phyloP scores from a whole-genome alignment of 2,329 filamentous ascomycete genomes.

The Blastomyces gilchristii region DNA sequence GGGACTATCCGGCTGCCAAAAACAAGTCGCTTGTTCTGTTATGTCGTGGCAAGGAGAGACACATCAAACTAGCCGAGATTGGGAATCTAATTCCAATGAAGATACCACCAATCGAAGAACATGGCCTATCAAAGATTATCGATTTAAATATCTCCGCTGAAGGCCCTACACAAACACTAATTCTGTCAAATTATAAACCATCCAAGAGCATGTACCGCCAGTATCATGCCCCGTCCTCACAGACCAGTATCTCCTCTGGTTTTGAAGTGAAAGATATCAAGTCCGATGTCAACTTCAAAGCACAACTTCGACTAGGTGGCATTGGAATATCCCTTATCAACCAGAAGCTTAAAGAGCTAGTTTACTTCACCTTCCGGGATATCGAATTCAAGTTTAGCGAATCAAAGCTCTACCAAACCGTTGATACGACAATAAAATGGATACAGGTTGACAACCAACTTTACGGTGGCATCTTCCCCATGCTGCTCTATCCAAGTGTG shows the following conservation, averaged over 20 bases:
- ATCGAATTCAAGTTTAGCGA: constrained; percentile 86
- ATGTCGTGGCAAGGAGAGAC: constrained; percentile 68
- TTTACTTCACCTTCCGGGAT: constrained; percentile 86
- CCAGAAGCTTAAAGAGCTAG: constrained; percentile 77
- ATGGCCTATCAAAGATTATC: constrained; percentile 67
- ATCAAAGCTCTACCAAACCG: constrained; percentile 84
- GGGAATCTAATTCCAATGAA: constrained; percentile 94
- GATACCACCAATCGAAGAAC: constrained; percentile 55
- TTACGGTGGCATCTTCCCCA: constrained; percentile 95
- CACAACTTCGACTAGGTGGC: constrained; percentile 77
- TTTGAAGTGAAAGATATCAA: constrained; percentile 94
- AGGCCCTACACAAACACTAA: constrained; percentile 87
- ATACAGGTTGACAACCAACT: constrained; percentile 98
- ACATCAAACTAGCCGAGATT: constrained; percentile 92
- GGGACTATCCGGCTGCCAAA: constrained; percentile 98
- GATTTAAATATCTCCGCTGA: constrained; percentile 94
- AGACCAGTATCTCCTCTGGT: constrained; percentile 52
- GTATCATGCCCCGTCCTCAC: constrained; percentile 45
- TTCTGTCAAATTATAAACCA: constrained; percentile 84
- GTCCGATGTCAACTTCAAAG: constrained; percentile 77
- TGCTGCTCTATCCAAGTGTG: constrained; percentile 92
- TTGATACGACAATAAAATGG: constrained; percentile 91
- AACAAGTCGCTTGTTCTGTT: constrained; percentile 83
- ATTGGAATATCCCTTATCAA: constrained; percentile 92
- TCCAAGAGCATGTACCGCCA: constrained; percentile 86